phyloP scores from a whole-genome alignment of 1,284 basidiomycete species.

The Omphalotus olearius region DNA sequence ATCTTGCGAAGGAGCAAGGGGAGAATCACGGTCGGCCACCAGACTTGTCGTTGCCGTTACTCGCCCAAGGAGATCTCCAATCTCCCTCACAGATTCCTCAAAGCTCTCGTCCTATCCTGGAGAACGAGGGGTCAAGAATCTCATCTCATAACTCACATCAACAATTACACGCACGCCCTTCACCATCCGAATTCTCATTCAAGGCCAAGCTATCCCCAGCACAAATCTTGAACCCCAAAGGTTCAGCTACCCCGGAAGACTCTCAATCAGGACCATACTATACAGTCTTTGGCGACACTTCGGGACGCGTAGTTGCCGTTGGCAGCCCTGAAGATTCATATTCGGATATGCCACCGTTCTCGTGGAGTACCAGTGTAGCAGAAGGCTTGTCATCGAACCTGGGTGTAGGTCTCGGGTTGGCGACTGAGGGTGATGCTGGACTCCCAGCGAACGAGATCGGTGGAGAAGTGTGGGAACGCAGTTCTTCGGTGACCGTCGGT shows the following conservation, averaged over 20 bases:
- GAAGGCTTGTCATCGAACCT: slow-evolving; percentile 7
- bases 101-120: too few species aligned
- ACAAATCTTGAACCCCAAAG: too few species aligned
- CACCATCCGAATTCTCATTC: too few species aligned
- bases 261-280: slow-evolving; percentile 40
- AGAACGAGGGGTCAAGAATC: too few species aligned
- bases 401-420: background rate
- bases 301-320: slow-evolving; percentile 40
- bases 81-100: too few species aligned
- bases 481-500: slow-evolving; percentile 4
- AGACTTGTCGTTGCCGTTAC: too few species aligned
- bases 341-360: slow-evolving; percentile 3
- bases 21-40: too few species aligned
- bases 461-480: slow-evolving; percentile 2
- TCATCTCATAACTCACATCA: background rate
- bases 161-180: too few species aligned
- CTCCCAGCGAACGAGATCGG: background rate
- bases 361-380: slow-evolving; percentile 4
- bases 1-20: too few species aligned
- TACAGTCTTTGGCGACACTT: slow-evolving; percentile 46
- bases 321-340: slow-evolving; percentile 36
- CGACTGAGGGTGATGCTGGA: background rate
- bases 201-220: too few species aligned
- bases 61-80: too few species aligned
- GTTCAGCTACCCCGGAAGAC: slow-evolving; percentile 17